A percentile compares a stretch with the other conserved stretches of the same genome.
Evolutionary conservation across 2,329 filamentous ascomycete genomes (phyloP).

Genomic region (Alternaria sp.): DNA sequence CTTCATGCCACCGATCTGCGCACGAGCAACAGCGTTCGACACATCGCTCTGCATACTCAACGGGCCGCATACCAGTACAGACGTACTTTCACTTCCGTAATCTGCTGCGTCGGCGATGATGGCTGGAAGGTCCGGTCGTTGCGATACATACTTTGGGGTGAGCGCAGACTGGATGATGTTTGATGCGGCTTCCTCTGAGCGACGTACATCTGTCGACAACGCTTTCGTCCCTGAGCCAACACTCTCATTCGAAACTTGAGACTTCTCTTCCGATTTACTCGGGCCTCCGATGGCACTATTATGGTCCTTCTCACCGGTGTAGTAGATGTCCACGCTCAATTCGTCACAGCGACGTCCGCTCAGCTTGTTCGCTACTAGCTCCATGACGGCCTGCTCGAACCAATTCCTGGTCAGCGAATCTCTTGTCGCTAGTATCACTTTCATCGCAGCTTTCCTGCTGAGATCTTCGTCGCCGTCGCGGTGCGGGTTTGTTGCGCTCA

Average conservation of each 20-base stretch:
- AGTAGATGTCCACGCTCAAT: slow-evolving; percentile 30
- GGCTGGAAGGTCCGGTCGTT: slow-evolving; percentile 45
- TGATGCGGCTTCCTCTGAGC: not conserved
- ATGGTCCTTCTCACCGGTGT: slow-evolving; percentile 33
- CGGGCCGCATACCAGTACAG: slow-evolving; percentile 55
- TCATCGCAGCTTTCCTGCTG: slow-evolving; percentile 8
- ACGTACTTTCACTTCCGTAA: slow-evolving; percentile 25
- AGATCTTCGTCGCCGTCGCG: not conserved
- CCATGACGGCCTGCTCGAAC: slow-evolving; percentile 43
- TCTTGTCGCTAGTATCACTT: slow-evolving; percentile 47
- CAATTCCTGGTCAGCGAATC: slow-evolving; percentile 45
- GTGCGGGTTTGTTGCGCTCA: not conserved
- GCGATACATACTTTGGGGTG: slow-evolving; percentile 23
- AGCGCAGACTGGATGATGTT: slow-evolving; percentile 2
- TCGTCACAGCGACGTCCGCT: slow-evolving; percentile 11
- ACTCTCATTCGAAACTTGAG: not conserved
- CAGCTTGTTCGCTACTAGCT: slow-evolving; percentile 33
- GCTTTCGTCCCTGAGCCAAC: not conserved
- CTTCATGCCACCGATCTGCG: slow-evolving; percentile 30
- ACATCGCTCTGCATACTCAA: slow-evolving; percentile 57
- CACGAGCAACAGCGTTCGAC: slow-evolving; percentile 54
- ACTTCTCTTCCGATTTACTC: not conserved
- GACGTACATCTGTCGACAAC: not conserved
- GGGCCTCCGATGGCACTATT: not conserved
- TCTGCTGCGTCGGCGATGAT: slow-evolving; percentile 28